Evolutionary conservation across 108 stramenopile species (phyloP), one percentile per base, ranked within the genome.

Genomic region (Chaetoceros muelleri): DNA sequence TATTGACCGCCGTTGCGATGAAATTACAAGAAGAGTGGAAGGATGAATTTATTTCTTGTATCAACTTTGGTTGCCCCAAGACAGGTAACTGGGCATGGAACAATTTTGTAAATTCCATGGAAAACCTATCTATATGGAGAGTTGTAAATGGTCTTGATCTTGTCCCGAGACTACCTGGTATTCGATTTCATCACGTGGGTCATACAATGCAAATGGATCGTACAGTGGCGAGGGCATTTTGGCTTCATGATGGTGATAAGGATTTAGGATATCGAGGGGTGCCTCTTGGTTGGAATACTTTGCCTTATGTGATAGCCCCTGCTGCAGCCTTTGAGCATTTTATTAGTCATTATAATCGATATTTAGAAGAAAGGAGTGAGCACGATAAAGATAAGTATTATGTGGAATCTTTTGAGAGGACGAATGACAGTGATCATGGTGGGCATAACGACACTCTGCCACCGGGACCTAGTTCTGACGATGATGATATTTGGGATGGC

Each of bases 1-100:
- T 83, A 2, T 60, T 91, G 26, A 72, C 82, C 27, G 82, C 81
- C 1, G 70, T 82, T 24, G 82, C 75, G 13, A 58, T 90, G 58
- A 55, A 60, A 62, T 64, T 72, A 13, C 22, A 57, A 47, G 55
- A 64, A 29, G 28, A 61, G 19, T n/a, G n/a, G n/a, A n/a, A n/a
- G n/a, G n/a, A n/a, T n/a, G n/a, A n/a, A n/a, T n/a, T n/a, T n/a
- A 53, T 82, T 10, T 62, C 61, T 16, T 63, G 62, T 53, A 75
- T 91, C 50, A 91, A 83, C 64, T 91, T 87, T 76, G 90, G 90
- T 19, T 81, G 77, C 65, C 90, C 90, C 7, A 71, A 72, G 31
- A 78, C 72, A 40, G 88, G 88, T 1, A 90, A 90, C 55, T 30
- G 48, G 1, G 64, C 59, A 5, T 86, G 73, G 71, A 67, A 59